phyloP scores from a whole-genome alignment of 2,329 filamentous ascomycete species.

The Neopestalotiopsis sp. region DNA sequence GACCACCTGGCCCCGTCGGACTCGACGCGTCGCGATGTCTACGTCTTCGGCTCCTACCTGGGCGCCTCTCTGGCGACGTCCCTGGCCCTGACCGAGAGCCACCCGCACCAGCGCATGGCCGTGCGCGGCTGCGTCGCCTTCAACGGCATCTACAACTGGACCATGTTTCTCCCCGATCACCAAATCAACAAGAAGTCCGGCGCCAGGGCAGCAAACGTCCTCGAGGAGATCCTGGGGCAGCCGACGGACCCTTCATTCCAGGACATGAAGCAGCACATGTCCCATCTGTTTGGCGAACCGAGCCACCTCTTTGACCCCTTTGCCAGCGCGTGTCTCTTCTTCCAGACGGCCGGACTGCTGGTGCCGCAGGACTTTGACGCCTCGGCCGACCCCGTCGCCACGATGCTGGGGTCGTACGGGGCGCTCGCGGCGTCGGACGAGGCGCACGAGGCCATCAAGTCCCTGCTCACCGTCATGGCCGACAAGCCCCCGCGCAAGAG shows the following conservation, averaged over 20 bases:
- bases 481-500: slow-evolving; percentile 45
- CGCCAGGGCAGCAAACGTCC: slow-evolving; percentile 22
- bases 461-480: slow-evolving; percentile 18
- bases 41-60: slow-evolving; percentile 62
- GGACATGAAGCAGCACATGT: slow-evolving; percentile 41
- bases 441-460: slow-evolving; percentile 15
- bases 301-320: slow-evolving; percentile 63
- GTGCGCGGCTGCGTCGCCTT: slow-evolving; percentile 61
- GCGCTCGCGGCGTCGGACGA: slow-evolving; percentile 11
- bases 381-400: slow-evolving; percentile 34
- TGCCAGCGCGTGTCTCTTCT: slow-evolving; percentile 63
- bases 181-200: slow-evolving; percentile 43
- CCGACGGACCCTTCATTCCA: slow-evolving; percentile 41
- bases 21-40: slow-evolving; percentile 45
- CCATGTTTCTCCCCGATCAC: slow-evolving; percentile 62
- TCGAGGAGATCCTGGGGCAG: slow-evolving; percentile 28
- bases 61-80: slow-evolving; percentile 63
- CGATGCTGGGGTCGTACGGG: slow-evolving; percentile 25
- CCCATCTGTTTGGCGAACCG: slow-evolving; percentile 54
- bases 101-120: slow-evolving; percentile 46
- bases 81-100: slow-evolving; percentile 62
- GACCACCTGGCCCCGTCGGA: slow-evolving; percentile 47
- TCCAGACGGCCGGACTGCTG: slow-evolving; percentile 56
- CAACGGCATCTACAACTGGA: slow-evolving; percentile 71
- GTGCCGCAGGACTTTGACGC: slow-evolving; percentile 51